Base-by-base conservation (phyloP, 2,329 filamentous ascomycete species). In the Fusarium odoratissimum region DNA sequence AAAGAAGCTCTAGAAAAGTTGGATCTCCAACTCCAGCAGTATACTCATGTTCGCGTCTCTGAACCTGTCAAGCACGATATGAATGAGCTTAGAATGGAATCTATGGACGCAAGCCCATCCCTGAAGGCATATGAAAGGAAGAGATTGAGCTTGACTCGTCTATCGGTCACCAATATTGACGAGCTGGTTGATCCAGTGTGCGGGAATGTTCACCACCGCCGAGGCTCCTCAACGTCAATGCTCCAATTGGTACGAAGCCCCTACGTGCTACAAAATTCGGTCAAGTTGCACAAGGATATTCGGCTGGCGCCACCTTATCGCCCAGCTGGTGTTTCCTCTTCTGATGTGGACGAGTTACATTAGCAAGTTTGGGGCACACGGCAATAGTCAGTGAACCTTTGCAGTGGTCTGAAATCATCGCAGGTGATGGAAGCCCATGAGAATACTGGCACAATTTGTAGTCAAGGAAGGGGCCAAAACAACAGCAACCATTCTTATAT, bases 1-100 rank as follows among this genome's bases (percentile, higher is more conserved):
- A 85, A 85, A 64, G 76, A 79, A 35, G 80, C 80, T 14, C 74
- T 86, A 28, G 80, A 84, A 54, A 75, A 80, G n/a, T 75, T 85
- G 30, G 80, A 82, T 54, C 63, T 69, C 37, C 81, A 80, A 4
- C 79, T 85, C 23, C 78, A 77, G 58, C 75, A 77, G 25, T 83
- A 83, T 55, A 72, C 74, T 14, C 66, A 70, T 30, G 61, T 78
- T 8, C 74, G 74, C 35, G 64, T 69, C 19, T 44, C 67, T 30
- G 71, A 67, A 6, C 57, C 61, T 16, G 46, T 25, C 10, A 41
- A 72, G 5, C 65, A 76, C 17, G 76, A 80, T 31, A 52, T 71
- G 19, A 79, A 83, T 56, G 81, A 84, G 62, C 75, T 81, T 30
- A 75, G 77, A 6, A 62, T 65, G 30, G 73, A 64, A 13, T 72